Evolutionary conservation across 2,329 filamentous ascomycete species (phyloP).

Genomic region (Colletotrichum noveboracense): DNA sequence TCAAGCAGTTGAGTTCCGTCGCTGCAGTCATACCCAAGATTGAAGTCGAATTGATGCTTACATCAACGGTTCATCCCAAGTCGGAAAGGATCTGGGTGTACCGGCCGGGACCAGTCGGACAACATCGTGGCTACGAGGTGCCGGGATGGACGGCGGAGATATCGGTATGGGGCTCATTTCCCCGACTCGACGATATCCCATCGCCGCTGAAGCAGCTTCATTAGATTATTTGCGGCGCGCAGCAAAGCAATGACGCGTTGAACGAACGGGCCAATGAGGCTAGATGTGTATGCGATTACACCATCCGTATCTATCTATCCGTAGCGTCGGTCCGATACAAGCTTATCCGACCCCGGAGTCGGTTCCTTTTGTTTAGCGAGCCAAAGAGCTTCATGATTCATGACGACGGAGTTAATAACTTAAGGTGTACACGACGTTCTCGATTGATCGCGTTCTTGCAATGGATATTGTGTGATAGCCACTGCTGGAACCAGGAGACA

Average conservation of each 20-base stretch:
- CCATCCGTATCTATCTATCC: not conserved
- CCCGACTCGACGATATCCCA: not conserved
- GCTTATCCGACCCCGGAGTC: constrained; percentile 15
- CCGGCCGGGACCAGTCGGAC: not conserved
- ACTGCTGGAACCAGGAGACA: not conserved
- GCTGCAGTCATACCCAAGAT: not conserved
- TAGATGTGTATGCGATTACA: not conserved
- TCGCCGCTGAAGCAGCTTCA: not conserved
- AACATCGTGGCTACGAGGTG: not conserved
- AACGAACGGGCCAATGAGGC: not conserved
- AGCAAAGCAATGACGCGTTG: not conserved
- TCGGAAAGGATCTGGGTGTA: not conserved
- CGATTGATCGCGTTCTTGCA: not conserved
- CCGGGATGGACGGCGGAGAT: not conserved
- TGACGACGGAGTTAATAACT: not conserved
- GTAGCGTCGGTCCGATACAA: not conserved
- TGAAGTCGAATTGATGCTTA: not conserved
- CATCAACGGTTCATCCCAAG: not conserved
- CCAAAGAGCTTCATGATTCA: constrained; percentile 20
- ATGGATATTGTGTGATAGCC: constrained; percentile 9
- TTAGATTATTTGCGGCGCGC: not conserved
- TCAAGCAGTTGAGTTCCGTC: not conserved
- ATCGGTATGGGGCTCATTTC: not conserved
- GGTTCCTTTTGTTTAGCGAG: constrained; percentile 17
- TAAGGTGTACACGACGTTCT: not conserved